These are phyloP conservation scores for Alternaria tenuissima DNA, from an alignment of 2,329 filamentous ascomycete genomes.

Conservation along the genomic window DNA sequence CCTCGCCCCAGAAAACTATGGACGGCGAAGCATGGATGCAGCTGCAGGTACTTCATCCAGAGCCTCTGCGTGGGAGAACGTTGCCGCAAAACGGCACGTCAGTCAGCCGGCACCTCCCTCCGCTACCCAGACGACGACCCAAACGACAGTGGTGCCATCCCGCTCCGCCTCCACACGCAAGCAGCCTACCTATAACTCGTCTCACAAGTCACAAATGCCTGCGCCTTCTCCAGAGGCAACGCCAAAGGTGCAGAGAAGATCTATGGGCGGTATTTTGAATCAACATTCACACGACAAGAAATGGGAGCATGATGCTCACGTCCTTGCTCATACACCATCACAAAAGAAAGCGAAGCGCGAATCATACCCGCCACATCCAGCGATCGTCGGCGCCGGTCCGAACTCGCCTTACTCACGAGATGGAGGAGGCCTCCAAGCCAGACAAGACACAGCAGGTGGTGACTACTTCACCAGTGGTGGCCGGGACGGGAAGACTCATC, in stretches of 20 bases:
- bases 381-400: slow-evolving; percentile 47
- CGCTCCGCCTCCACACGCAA: slow-evolving; percentile 33
- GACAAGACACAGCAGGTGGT: slow-evolving; percentile 37
- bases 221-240: slow-evolving; percentile 22
- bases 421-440: slow-evolving; percentile 36
- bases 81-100: slow-evolving; percentile 33
- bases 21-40: slow-evolving; percentile 28
- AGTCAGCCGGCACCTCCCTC: slow-evolving; percentile 39
- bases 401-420: slow-evolving; percentile 44
- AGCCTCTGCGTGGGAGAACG: slow-evolving; percentile 35
- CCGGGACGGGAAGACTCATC: slow-evolving; percentile 24
- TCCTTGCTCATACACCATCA: slow-evolving; percentile 36
- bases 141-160: slow-evolving; percentile 29
- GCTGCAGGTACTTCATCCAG: slow-evolving; percentile 20
- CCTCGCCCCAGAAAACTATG: slow-evolving; percentile 19
- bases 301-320: slow-evolving; percentile 45
- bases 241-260: slow-evolving; percentile 34
- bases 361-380: slow-evolving; percentile 47
- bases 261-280: slow-evolving; percentile 47
- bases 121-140: slow-evolving; percentile 19
- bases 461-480: slow-evolving; percentile 42
- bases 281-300: slow-evolving; percentile 35
- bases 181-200: slow-evolving; percentile 44
- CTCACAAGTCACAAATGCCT: slow-evolving; percentile 47
- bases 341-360: slow-evolving; percentile 37